These are phyloP conservation scores for Lipomyces kockii DNA, from an alignment of 805 yeast genomes.

Conservation along the genomic window DNA sequence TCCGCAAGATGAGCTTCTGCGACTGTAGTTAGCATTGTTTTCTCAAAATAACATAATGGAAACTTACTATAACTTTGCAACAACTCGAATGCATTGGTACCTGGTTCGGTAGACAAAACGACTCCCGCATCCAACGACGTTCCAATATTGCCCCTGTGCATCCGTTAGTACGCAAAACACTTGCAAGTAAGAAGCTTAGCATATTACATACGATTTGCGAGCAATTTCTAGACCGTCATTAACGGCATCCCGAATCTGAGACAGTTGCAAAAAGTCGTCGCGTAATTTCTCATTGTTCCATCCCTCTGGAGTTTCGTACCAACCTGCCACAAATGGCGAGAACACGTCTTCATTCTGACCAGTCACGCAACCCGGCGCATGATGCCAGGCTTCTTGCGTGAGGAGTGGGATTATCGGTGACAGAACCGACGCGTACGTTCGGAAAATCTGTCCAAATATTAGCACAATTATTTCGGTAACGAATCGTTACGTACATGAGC, in stretches of 20 bases:
- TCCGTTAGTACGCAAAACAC: slow-evolving; percentile 5
- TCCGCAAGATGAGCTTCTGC: slow-evolving; percentile 57
- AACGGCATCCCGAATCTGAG: slow-evolving; percentile 55
- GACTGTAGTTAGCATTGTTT: not conserved
- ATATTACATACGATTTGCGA: slow-evolving; percentile 47
- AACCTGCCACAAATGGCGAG: slow-evolving; percentile 57
- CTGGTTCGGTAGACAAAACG: slow-evolving; percentile 43
- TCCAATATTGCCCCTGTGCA: slow-evolving; percentile 32
- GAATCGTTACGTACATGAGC: slow-evolving; percentile 33
- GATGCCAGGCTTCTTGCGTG: slow-evolving; percentile 87
- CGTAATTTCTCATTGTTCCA: slow-evolving; percentile 49
- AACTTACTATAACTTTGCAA: slow-evolving; percentile 18
- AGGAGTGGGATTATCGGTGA: slow-evolving; percentile 84
- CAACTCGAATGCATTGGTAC: slow-evolving; percentile 18
- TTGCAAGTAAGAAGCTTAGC: not conserved
- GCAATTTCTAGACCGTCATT: slow-evolving; percentile 61
- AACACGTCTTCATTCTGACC: slow-evolving; percentile 31
- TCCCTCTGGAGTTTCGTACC: slow-evolving; percentile 48
- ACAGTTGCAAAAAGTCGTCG: slow-evolving; percentile 53
- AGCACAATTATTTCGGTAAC: not conserved
- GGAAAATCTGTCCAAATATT: slow-evolving; percentile 50
- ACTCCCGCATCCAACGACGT: slow-evolving; percentile 64
- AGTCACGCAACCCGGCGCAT: slow-evolving; percentile 48
- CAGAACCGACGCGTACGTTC: slow-evolving; percentile 65
- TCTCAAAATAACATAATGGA: slow-evolving; percentile 32